Evolutionary conservation across 805 yeast genomes (phyloP).

Genomic region (Wickerhamia fluorescens): DNA sequence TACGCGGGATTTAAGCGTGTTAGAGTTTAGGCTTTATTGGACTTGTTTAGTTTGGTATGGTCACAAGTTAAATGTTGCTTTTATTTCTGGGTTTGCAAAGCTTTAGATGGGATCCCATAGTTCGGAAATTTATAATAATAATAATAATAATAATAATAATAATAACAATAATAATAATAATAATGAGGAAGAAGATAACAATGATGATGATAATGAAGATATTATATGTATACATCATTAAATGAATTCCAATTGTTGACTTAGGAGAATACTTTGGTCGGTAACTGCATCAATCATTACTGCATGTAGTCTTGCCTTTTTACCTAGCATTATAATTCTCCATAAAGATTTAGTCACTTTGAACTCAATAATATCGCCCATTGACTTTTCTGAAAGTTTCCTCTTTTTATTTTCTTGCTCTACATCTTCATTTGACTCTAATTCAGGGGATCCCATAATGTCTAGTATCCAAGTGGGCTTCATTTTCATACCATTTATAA

Average conservation of each 20-base stretch:
- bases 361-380: conserved; percentile 40
- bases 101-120: no score
- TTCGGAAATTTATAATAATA: no score
- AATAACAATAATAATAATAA: no score
- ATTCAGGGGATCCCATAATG: conserved; percentile 18
- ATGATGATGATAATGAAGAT: no score
- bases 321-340: conserved; percentile 23
- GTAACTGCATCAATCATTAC: conserved; percentile 25
- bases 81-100: no score
- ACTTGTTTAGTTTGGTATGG: no score
- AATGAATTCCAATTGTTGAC: conserved; percentile 11
- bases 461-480: conserved; percentile 27
- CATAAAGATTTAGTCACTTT: conserved; percentile 38
- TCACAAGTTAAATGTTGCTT: no score
- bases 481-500: conserved; percentile 30
- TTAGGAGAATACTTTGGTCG: conserved; percentile 14
- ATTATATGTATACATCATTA: conserved; percentile 3
- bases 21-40: no score
- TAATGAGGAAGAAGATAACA: no score
- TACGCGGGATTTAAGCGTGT: conserved; percentile 14
- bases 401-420: conserved; percentile 7
- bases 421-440: conserved; percentile 1
- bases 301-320: conserved; percentile 18
- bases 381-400: conserved; percentile 5
- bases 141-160: no score